Evolutionary conservation across 805 yeast genomes (phyloP).

Genomic region (Sporopachydermia quercuum): DNA sequence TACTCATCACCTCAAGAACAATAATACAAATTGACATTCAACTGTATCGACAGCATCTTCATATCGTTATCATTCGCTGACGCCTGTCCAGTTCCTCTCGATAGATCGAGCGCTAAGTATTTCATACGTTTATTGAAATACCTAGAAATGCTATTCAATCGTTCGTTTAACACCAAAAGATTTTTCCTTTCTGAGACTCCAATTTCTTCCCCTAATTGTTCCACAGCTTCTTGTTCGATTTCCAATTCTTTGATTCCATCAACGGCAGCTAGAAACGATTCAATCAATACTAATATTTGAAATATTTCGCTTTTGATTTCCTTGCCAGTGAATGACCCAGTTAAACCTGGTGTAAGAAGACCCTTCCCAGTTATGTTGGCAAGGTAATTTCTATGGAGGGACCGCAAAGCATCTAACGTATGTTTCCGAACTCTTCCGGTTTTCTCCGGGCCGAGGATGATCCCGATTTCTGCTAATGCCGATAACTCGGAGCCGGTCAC

Average conservation of each 20-base stretch:
- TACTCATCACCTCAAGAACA: too few species aligned
- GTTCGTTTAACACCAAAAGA: neutral
- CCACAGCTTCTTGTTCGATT: neutral
- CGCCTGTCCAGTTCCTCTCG: neutral
- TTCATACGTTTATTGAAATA: neutral
- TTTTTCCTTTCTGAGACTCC: neutral
- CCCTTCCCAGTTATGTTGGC: neutral
- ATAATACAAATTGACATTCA: neutral
- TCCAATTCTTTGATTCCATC: neutral
- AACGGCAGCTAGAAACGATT: neutral
- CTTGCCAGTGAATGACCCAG: neutral
- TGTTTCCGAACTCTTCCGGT: neutral
- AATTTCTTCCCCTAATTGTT: neutral
- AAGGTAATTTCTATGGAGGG: neutral
- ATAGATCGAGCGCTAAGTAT: neutral
- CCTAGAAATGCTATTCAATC: neutral
- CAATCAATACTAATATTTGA: neutral
- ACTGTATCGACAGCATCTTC: neutral
- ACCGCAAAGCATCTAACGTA: neutral
- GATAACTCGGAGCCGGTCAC: neutral
- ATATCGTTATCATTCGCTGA: neutral
- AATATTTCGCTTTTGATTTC: neutral
- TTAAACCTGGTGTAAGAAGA: neutral
- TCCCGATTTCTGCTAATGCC: neutral
- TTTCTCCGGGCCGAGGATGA: neutral